Evolutionary conservation across 768 basidiomycete genomes (phyloP).

Genomic region (Boletus patriciae): DNA sequence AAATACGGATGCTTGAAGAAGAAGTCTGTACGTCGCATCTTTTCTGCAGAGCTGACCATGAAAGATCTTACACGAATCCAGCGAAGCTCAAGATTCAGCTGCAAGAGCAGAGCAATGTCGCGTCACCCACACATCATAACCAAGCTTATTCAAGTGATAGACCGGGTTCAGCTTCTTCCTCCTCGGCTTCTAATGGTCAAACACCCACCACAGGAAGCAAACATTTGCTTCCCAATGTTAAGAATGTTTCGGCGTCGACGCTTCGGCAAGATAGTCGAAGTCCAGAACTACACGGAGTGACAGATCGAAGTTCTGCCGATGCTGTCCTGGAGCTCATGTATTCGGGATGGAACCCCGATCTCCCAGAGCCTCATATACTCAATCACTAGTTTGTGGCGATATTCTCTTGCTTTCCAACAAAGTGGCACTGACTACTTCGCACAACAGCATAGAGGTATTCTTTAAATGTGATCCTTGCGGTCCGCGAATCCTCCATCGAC

Average conservation of each 20-base stretch:
- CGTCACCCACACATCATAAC: constrained; percentile 23
- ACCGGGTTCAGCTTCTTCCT: constrained; percentile 26
- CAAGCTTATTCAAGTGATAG: constrained; percentile 14
- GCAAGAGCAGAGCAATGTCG: constrained; percentile 48
- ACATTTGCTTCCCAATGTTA: background rate
- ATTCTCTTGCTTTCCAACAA: constrained; percentile 6
- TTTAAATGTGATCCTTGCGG: constrained; percentile 88
- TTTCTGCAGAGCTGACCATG: background rate
- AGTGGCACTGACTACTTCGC: constrained; percentile 16
- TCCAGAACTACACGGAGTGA: constrained; percentile 46
- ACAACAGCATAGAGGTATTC: constrained; percentile 74
- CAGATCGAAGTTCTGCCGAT: constrained; percentile 45
- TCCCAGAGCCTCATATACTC: constrained; percentile 71
- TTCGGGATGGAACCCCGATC: constrained; percentile 82
- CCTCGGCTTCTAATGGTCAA: constrained; percentile 18
- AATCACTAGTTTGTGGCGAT: constrained; percentile 67
- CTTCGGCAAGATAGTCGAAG: constrained; percentile 48
- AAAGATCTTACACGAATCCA: constrained; percentile 30
- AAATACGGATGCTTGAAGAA: constrained; percentile 73
- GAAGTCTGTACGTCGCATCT: constrained; percentile 59
- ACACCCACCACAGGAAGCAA: constrained; percentile 7
- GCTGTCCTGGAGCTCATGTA: constrained; percentile 66
- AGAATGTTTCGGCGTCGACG: constrained; percentile 1
- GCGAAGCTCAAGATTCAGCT: constrained; percentile 65
- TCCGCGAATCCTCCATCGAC: constrained; percentile 78